Evolutionary conservation across 306 rosid genomes (phyloP).

Genomic region (Vicia faba): DNA sequence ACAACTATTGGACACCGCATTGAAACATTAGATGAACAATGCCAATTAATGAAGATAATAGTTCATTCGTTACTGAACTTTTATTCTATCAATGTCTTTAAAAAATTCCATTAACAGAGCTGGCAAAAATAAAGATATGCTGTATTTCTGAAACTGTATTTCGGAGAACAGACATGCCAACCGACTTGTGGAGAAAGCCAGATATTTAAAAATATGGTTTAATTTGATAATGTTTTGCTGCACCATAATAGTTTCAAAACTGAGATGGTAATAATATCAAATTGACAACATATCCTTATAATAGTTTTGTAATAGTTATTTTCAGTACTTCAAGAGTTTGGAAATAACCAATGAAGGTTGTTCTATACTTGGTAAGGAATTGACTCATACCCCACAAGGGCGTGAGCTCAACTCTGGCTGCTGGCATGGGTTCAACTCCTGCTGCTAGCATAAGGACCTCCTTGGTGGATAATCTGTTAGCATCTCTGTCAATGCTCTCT

Average conservation of each 20-base stretch:
- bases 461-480: too few relatives aligned
- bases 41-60: neutral
- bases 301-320: conserved; percentile 4
- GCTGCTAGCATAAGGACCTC: too few relatives aligned
- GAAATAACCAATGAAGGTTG: neutral
- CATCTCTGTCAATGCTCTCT: too few relatives aligned
- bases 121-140: neutral
- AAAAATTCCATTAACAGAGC: neutral
- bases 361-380: too few relatives aligned
- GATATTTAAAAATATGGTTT: conserved; percentile 7
- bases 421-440: too few relatives aligned
- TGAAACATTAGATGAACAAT: conserved; percentile 19
- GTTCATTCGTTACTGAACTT: conserved; percentile 1
- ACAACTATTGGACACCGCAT: conserved; percentile 1
- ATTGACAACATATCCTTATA: conserved; percentile 12
- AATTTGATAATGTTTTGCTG: neutral
- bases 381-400: too few relatives aligned
- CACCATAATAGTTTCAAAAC: neutral
- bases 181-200: conserved; percentile 2
- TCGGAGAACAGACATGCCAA: neutral
- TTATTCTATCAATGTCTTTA: neutral
- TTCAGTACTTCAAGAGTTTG: conserved; percentile 13
- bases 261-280: conserved; percentile 2
- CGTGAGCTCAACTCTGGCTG: too few relatives aligned
- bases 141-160: conserved; percentile 18